A percentile compares a stretch with the other conserved stretches of the same genome.
phyloP scores from a whole-genome alignment of 2,329 filamentous ascomycete genomes.

The Trichoderma harzianum region DNA sequence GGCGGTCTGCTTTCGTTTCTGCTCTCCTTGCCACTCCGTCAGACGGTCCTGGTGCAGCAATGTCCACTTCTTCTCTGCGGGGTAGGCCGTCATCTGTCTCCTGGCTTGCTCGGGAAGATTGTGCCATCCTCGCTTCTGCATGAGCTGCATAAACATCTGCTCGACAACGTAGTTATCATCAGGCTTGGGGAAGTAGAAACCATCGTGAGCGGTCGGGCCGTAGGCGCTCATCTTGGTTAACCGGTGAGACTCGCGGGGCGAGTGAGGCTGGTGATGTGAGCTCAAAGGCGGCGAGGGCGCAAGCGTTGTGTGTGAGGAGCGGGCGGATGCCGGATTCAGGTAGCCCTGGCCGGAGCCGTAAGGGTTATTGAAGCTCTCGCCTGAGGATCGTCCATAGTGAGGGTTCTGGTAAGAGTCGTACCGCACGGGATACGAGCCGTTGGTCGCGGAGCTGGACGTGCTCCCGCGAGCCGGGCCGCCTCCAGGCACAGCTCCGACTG shows the following conservation, averaged over 20 bases:
- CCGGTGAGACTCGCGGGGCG: constrained; percentile 55
- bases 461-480: constrained; percentile 43
- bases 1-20: constrained; percentile 76
- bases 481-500: not conserved
- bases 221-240: constrained; percentile 49
- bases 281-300: constrained; percentile 21
- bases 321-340: constrained; percentile 23
- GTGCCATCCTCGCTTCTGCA: constrained; percentile 98
- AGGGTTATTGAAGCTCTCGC: constrained; percentile 47
- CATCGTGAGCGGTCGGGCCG: constrained; percentile 40
- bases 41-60: constrained; percentile 92
- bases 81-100: constrained; percentile 94
- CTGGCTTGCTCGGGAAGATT: constrained; percentile 92
- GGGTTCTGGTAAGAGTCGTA: constrained; percentile 64
- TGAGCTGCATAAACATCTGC: constrained; percentile 85
- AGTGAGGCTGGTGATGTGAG: constrained; percentile 42
- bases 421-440: constrained; percentile 53
- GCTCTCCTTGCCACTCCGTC: constrained; percentile 90
- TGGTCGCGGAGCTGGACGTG: constrained; percentile 48
- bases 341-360: constrained; percentile 42
- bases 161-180: constrained; percentile 81
- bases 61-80: constrained; percentile 94
- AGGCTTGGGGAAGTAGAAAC: constrained; percentile 66
- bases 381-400: constrained; percentile 47
- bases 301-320: constrained; percentile 43